These are phyloP conservation scores for Recurvomyces mirabilis DNA, from an alignment of 495 filamentous ascomycete species.

Conservation along the genomic window DNA sequence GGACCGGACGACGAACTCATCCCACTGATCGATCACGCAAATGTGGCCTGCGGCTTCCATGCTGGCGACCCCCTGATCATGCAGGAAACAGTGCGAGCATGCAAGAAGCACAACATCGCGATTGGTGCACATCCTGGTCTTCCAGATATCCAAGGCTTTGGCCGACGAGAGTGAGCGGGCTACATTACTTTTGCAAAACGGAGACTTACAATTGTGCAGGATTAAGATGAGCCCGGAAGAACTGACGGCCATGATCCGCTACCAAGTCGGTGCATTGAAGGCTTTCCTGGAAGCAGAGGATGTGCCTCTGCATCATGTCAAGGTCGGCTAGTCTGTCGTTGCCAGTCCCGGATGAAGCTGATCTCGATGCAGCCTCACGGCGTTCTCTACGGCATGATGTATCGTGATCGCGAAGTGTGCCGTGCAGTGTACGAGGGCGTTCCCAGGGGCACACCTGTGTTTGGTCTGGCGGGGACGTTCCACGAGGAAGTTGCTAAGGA, in stretches of 20 bases:
- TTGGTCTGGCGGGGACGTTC: constrained; percentile 44
- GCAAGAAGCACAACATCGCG: constrained; percentile 42
- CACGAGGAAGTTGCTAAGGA: constrained; percentile 44
- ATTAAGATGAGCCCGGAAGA: constrained; percentile 37
- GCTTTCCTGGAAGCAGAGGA: constrained; percentile 45
- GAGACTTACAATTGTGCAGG: background rate
- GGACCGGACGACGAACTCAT: constrained; percentile 48
- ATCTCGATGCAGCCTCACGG: constrained; percentile 4
- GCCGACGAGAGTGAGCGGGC: constrained; percentile 32
- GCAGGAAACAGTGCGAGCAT: constrained; percentile 43
- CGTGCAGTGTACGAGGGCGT: constrained; percentile 42
- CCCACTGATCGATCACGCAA: constrained; percentile 46
- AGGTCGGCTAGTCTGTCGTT: constrained; percentile 17
- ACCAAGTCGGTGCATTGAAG: constrained; percentile 41
- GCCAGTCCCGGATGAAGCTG: background rate
- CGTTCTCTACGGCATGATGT: constrained; percentile 39
- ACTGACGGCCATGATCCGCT: constrained; percentile 39
- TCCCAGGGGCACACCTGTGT: constrained; percentile 40
- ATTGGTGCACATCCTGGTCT: constrained; percentile 52
- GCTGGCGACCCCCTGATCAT: constrained; percentile 50
- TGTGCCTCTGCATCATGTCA: constrained; percentile 47
- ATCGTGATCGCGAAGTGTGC: constrained; percentile 40
- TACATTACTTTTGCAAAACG: background rate
- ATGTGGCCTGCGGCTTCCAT: constrained; percentile 53
- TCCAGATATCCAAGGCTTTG: constrained; percentile 52